phyloP scores from a whole-genome alignment of 495 filamentous ascomycete species.

The Aspergillus homomorphus region DNA sequence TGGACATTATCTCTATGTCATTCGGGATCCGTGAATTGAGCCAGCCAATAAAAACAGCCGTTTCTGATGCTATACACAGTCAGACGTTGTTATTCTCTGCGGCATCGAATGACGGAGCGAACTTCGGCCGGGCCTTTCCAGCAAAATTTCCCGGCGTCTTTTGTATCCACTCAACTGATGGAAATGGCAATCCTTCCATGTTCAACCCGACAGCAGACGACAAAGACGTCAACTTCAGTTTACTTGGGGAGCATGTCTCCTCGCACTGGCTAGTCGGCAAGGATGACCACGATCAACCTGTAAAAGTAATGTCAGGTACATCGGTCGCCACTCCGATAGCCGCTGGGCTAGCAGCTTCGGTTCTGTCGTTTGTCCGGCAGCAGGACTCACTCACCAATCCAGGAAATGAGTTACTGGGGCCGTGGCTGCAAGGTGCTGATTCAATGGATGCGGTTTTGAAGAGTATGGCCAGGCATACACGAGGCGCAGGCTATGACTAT shows the following conservation, averaged over 20 bases:
- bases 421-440: slow-evolving; percentile 24
- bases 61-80: slow-evolving; percentile 23
- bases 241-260: slow-evolving; percentile 32
- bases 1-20: slow-evolving; percentile 37
- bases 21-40: slow-evolving; percentile 30
- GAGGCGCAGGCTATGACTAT: slow-evolving; percentile 29
- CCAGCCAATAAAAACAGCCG: slow-evolving; percentile 25
- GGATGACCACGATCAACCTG: slow-evolving; percentile 19
- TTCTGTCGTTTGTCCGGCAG: slow-evolving; percentile 27
- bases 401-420: slow-evolving; percentile 22
- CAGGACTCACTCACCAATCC: slow-evolving; percentile 19
- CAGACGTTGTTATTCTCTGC: slow-evolving; percentile 31
- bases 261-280: slow-evolving; percentile 28
- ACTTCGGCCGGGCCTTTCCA: slow-evolving; percentile 30
- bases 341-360: slow-evolving; percentile 27
- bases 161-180: slow-evolving; percentile 36
- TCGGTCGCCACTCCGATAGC: slow-evolving; percentile 35
- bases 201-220: slow-evolving; percentile 33
- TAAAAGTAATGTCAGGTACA: slow-evolving; percentile 27
- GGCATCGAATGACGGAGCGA: slow-evolving; percentile 35
- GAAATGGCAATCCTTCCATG: slow-evolving; percentile 29
- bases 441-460: slow-evolving; percentile 30
- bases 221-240: slow-evolving; percentile 32
- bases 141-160: slow-evolving; percentile 32
- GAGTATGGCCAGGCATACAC: slow-evolving; percentile 26